Conservation (phyloP, 352 stramenopile genomes). For the Phytophthora citricola region DNA sequence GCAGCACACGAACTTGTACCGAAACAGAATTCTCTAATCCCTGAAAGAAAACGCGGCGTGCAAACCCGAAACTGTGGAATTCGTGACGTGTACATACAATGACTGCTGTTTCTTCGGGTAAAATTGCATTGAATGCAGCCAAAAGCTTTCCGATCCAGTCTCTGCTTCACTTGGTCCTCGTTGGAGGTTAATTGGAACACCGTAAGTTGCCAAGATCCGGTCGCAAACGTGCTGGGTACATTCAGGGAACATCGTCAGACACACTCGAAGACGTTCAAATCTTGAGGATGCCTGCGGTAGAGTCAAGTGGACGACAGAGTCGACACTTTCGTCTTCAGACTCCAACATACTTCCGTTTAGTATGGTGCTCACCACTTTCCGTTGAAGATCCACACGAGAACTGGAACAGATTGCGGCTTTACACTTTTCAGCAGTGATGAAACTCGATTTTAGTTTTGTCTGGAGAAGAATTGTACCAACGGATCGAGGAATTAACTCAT, state of each 20-base stretch:
- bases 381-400: conserved; percentile 22
- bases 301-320: conserved; percentile 2
- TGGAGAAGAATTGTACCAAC: conserved; percentile 32
- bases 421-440: not conserved
- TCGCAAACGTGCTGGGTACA: conserved; percentile 32
- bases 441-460: conserved; percentile 13
- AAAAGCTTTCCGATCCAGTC: conserved; percentile 15
- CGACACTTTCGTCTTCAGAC: not conserved
- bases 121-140: conserved; percentile 24
- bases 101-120: conserved; percentile 32
- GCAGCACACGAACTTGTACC: conserved; percentile 30
- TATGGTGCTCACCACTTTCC: conserved; percentile 17
- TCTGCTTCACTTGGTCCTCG: not conserved
- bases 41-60: conserved; percentile 40
- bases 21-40: conserved; percentile 12
- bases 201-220: conserved; percentile 37
- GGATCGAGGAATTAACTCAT: conserved; percentile 3
- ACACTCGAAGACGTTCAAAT: conserved; percentile 28
- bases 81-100: conserved; percentile 29
- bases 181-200: conserved; percentile 26
- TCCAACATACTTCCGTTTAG: conserved; percentile 20
- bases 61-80: conserved; percentile 47
- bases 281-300: conserved; percentile 13
- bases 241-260: conserved; percentile 38
- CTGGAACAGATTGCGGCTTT: not conserved